Conservation (phyloP, 2,329 filamentous ascomycete genomes). For the Shiraia sp. region DNA sequence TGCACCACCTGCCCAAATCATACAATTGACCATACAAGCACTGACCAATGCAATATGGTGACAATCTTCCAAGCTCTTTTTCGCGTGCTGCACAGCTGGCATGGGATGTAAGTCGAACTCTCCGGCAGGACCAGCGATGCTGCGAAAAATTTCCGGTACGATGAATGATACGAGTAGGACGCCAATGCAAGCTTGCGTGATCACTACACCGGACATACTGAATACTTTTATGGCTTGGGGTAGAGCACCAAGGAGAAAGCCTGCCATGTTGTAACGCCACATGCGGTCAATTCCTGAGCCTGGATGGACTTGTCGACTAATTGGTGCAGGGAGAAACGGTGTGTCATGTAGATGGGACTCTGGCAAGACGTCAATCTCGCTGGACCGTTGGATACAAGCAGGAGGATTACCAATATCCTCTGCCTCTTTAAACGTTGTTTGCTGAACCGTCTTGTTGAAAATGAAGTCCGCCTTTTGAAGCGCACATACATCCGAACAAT, state of each 20-base stretch:
- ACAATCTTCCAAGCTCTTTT: neutral
- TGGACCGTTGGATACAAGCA: too few relatives aligned
- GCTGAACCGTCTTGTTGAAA: too few relatives aligned
- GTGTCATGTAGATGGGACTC: too few relatives aligned
- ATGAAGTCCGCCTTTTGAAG: too few relatives aligned
- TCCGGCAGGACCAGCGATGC: neutral
- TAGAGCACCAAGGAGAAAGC: constrained; percentile 2
- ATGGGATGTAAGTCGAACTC: constrained; percentile 1
- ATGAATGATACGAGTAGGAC: constrained; percentile 1
- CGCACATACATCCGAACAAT: too few relatives aligned
- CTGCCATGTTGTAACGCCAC: constrained; percentile 1
- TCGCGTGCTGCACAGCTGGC: neutral
- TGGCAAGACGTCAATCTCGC: too few relatives aligned
- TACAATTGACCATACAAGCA: too few relatives aligned
- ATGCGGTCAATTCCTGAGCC: constrained; percentile 1
- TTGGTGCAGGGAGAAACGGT: neutral
- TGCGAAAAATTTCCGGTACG: constrained; percentile 3
- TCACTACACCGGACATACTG: constrained; percentile 2
- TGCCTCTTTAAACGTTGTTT: too few relatives aligned
- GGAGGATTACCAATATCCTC: too few relatives aligned
- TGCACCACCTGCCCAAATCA: too few relatives aligned
- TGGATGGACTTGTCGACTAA: neutral
- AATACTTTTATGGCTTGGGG: constrained; percentile 8
- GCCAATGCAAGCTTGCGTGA: neutral
- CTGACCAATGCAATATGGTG: too few relatives aligned